A percentile compares a stretch with the other conserved stretches of the same genome.
phyloP scores from a whole-genome alignment of 2,329 filamentous ascomycete genomes.

The Allantophomopsis cytisporea region DNA sequence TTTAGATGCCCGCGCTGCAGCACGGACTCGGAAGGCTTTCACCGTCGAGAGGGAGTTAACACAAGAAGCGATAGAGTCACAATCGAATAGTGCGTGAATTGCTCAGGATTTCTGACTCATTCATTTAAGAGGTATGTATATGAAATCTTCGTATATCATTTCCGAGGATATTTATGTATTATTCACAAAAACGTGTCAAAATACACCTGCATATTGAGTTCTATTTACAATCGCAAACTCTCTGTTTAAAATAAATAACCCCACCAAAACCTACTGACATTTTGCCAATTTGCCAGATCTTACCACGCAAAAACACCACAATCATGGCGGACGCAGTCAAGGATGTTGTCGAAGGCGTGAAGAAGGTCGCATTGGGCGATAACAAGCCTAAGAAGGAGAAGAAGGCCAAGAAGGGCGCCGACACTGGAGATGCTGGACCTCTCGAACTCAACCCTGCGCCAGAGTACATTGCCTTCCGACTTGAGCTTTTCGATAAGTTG shows the following conservation, averaged over 20 bases:
- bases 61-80: background rate
- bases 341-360: slow-evolving; percentile 40
- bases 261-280: no score
- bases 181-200: no score
- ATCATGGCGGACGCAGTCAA: slow-evolving; percentile 32
- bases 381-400: slow-evolving; percentile 30
- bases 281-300: no score
- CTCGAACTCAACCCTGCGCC: slow-evolving; percentile 43
- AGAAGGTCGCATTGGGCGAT: slow-evolving; percentile 40
- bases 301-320: background rate
- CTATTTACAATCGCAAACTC: background rate
- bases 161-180: no score
- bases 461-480: slow-evolving; percentile 69
- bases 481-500: slow-evolving; percentile 77
- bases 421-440: slow-evolving; percentile 24
- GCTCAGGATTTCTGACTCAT: no score
- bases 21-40: background rate
- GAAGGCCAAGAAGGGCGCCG: slow-evolving; percentile 33
- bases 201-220: background rate
- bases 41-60: no score
- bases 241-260: no score
- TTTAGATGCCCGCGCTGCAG: background rate
- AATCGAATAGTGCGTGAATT: background rate
- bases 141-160: no score
- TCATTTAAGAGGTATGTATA: no score